These are phyloP conservation scores for Ilyonectria mors-panacis DNA, from an alignment of 2,329 filamentous ascomycete species.

Conservation along the genomic window DNA sequence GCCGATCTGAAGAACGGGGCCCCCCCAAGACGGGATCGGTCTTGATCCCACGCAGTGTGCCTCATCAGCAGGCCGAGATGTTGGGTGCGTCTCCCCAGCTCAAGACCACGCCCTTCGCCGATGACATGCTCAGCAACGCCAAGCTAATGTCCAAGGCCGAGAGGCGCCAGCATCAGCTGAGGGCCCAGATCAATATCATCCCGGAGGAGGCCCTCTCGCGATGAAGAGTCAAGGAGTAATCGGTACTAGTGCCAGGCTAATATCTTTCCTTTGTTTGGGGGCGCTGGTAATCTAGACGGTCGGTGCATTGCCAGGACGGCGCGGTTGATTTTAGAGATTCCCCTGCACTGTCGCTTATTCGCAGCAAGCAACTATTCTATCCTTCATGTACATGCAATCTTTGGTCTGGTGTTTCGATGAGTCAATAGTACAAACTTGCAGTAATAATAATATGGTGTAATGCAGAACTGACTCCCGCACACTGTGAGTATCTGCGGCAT, in stretches of 20 bases:
- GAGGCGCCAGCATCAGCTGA: slow-evolving; percentile 53
- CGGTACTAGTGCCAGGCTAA: not conserved
- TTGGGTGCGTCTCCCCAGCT: not conserved
- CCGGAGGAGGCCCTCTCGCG: slow-evolving; percentile 40
- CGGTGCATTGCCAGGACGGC: slow-evolving; percentile 21
- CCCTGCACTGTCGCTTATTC: slow-evolving; percentile 2
- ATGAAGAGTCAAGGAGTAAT: slow-evolving; percentile 20
- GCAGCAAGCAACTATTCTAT: not conserved
- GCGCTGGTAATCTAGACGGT: slow-evolving; percentile 12
- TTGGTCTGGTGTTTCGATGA: not conserved
- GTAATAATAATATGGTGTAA: too few species aligned
- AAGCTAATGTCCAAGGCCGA: slow-evolving; percentile 45
- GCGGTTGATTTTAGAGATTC: slow-evolving; percentile 31
- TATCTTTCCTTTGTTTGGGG: slow-evolving; percentile 19
- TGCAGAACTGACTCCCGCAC: too few species aligned
- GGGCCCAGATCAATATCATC: slow-evolving; percentile 55
- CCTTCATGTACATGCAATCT: not conserved
- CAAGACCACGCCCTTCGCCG: not conserved
- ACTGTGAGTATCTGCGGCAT: too few species aligned
- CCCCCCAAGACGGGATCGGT: slow-evolving; percentile 27
- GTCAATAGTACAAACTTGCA: not conserved
- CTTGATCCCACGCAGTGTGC: slow-evolving; percentile 25
- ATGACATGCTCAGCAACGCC: slow-evolving; percentile 1
- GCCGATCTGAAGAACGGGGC: slow-evolving; percentile 42
- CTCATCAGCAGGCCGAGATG: slow-evolving; percentile 10